phyloP scores from a whole-genome alignment of 495 filamentous ascomycete genomes.

The Chaetomium tenue region DNA sequence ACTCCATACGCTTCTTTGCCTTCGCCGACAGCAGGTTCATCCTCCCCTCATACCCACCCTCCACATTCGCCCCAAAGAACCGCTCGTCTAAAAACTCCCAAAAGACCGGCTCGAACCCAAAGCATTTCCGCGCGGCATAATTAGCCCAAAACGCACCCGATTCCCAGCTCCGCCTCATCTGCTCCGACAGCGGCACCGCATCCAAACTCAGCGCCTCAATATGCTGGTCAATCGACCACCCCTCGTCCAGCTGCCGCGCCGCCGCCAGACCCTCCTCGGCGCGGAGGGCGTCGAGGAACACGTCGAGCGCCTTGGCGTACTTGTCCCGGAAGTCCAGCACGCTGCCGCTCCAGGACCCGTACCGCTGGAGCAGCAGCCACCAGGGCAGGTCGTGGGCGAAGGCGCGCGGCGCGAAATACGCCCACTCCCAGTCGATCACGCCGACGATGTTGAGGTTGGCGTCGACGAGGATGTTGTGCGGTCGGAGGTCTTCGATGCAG shows the following conservation, averaged over 20 bases:
- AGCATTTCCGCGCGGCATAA: conserved; percentile 32
- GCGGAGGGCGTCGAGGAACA: conserved; percentile 9
- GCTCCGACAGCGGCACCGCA: conserved; percentile 18
- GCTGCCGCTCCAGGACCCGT: conserved; percentile 2
- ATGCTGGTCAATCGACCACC: conserved; percentile 5
- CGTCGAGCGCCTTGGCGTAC: conserved; percentile 1
- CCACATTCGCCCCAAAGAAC: conserved; percentile 31
- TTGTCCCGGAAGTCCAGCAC: conserved; percentile 1
- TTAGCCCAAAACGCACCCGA: conserved; percentile 36
- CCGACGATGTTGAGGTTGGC: conserved; percentile 14
- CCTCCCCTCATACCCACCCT: conserved; percentile 30
- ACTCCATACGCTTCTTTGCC: conserved; percentile 23
- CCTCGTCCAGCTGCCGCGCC: not conserved
- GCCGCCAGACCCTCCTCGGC: not conserved
- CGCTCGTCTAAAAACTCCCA: conserved; percentile 30
- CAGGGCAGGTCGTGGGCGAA: conserved; percentile 14
- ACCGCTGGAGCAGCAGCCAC: conserved; percentile 15
- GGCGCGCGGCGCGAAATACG: conserved; percentile 18
- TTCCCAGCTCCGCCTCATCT: conserved; percentile 37
- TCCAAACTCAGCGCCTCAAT: conserved; percentile 5
- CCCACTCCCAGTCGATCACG: conserved; percentile 23
- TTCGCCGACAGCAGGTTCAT: conserved; percentile 23
- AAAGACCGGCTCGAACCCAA: conserved; percentile 32
- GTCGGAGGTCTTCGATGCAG: conserved; percentile 33
- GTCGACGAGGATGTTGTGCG: conserved; percentile 36